Conservation (phyloP, 345 rosid genomes). For the Aurinia saxatilis region DNA sequence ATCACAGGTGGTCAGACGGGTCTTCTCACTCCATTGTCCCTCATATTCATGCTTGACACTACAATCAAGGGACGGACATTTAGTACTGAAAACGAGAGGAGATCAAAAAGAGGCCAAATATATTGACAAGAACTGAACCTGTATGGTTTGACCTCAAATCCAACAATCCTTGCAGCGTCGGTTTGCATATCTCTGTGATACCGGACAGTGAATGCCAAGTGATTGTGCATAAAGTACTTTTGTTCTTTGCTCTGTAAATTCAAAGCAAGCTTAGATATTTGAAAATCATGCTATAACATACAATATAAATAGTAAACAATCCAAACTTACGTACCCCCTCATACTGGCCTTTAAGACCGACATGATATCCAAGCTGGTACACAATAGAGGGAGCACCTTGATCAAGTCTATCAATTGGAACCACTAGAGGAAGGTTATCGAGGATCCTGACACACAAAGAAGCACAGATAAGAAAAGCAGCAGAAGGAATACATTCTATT, state of each 20-base stretch:
- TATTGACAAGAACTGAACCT: slow-evolving; percentile 40
- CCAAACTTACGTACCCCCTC: slow-evolving; percentile 55
- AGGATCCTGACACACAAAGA: slow-evolving; percentile 64
- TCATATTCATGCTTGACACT: slow-evolving; percentile 86
- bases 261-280: slow-evolving; percentile 16
- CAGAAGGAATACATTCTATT: neutral
- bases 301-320: neutral
- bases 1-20: slow-evolving; percentile 77
- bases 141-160: slow-evolving; percentile 90
- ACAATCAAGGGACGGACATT: slow-evolving; percentile 3
- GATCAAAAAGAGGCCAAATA: neutral
- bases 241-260: slow-evolving; percentile 71
- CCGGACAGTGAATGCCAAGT: slow-evolving; percentile 79
- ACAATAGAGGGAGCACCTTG: slow-evolving; percentile 54
- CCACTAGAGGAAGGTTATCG: slow-evolving; percentile 92
- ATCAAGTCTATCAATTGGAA: slow-evolving; percentile 62
- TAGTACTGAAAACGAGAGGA: neutral
- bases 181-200: slow-evolving; percentile 71
- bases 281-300: neutral
- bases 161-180: slow-evolving; percentile 85
- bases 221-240: slow-evolving; percentile 83
- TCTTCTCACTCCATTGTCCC: slow-evolving; percentile 62
- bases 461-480: slow-evolving; percentile 13
- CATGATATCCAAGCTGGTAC: slow-evolving; percentile 86
- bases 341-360: slow-evolving; percentile 88